A percentile compares a stretch with the other conserved stretches of the same genome.
phyloP scores from a whole-genome alignment of 345 rosid species.

The Arabis alpina region DNA sequence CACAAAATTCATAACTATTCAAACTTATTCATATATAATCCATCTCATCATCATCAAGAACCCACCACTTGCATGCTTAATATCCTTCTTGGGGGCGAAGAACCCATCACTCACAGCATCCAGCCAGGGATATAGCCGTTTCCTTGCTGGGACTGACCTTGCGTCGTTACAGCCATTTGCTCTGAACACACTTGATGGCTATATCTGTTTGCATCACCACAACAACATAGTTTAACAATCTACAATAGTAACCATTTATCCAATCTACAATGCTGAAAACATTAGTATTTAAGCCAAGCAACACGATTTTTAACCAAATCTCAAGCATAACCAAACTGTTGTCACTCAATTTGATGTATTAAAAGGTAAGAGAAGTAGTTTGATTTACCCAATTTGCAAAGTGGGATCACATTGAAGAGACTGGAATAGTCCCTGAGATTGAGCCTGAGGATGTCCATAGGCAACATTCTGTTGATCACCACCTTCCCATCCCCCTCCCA shows the following conservation, averaged over 20 bases:
- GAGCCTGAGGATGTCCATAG: conserved; percentile 68
- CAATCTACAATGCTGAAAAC: too few species aligned
- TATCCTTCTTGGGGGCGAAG: conserved; percentile 10
- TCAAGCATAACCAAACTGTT: too few species aligned
- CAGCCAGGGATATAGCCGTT: conserved; percentile 94
- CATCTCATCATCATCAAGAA: conserved; percentile 15
- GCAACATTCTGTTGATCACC: conserved; percentile 63
- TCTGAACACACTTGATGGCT: conserved; percentile 64
- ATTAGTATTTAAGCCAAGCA: too few species aligned
- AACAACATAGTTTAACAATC: conserved; percentile 16
- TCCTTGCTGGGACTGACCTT: conserved; percentile 59
- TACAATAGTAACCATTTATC: background rate
- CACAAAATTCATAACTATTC: conserved; percentile 11
- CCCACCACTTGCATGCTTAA: conserved; percentile 11
- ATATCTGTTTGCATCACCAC: conserved; percentile 52
- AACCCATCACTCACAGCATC: conserved; percentile 70
- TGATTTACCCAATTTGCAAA: conserved; percentile 84
- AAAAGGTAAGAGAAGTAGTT: conserved; percentile 1
- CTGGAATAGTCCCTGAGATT: conserved; percentile 74
- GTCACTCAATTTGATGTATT: background rate
- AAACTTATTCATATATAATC: conserved; percentile 21
- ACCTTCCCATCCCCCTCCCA: conserved; percentile 77
- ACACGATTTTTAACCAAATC: too few species aligned
- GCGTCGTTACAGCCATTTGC: conserved; percentile 61
- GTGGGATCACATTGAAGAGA: conserved; percentile 92